These are phyloP conservation scores for Posidonia oceanica DNA, from an alignment of 116 monocot genomes.

Conservation along the genomic window DNA sequence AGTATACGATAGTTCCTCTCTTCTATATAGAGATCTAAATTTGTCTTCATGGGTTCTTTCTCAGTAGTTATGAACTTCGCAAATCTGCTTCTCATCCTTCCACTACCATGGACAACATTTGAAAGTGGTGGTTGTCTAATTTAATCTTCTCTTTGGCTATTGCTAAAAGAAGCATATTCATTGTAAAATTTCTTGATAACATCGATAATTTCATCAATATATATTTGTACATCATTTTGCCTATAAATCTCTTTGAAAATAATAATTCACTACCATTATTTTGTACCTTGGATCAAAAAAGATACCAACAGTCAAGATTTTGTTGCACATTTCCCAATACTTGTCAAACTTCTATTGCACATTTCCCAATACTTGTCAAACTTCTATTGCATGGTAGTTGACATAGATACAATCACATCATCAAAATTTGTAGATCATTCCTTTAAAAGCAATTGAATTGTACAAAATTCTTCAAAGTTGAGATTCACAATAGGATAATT, in stretches of 20 bases:
- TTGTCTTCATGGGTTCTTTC: no score
- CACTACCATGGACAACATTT: no score
- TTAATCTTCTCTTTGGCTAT: no score
- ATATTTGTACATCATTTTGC: no score
- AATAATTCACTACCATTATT: constrained; percentile 12
- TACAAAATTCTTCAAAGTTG: constrained; percentile 23
- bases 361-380: constrained; percentile 27
- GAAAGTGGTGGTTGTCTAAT: no score
- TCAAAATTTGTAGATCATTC: constrained; percentile 7
- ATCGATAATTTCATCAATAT: constrained; percentile 5
- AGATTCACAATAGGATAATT: constrained; percentile 21
- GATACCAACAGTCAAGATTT: constrained; percentile 15
- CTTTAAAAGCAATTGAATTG: constrained; percentile 10
- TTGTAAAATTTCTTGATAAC: constrained; percentile 16
- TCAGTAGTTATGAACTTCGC: no score
- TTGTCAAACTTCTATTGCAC: constrained; percentile 29
- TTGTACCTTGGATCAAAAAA: constrained; percentile 30
- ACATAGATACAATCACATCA: constrained; percentile 8
- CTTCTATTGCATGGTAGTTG: constrained; percentile 23
- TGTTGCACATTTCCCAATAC: constrained; percentile 20
- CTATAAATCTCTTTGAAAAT: constrained; percentile 10
- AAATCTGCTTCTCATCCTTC: no score
- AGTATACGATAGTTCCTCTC: no score
- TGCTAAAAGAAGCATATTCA: not conserved
- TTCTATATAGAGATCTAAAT: no score